Evolutionary conservation across 208 protist genomes (phyloP).

Genomic region (Crithidia sp.): DNA sequence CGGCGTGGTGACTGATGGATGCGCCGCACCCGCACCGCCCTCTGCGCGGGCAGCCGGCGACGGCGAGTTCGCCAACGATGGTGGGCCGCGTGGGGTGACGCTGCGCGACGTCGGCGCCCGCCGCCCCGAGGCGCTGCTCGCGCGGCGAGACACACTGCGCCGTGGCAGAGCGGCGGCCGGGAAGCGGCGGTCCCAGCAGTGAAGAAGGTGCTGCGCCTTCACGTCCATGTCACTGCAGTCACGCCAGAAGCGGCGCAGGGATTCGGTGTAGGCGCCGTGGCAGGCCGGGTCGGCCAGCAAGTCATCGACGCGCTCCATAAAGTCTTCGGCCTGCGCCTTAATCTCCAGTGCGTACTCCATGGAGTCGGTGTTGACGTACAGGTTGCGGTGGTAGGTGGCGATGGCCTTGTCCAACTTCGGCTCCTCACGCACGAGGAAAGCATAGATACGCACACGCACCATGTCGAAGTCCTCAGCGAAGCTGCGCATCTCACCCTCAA

Average conservation of each 20-base stretch:
- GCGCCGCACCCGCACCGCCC: background rate
- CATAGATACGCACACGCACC: constrained; percentile 71
- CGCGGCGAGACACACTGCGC: constrained; percentile 1
- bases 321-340: constrained; percentile 49
- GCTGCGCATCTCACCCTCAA: constrained; percentile 17
- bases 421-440: constrained; percentile 63
- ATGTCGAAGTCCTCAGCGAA: constrained; percentile 50
- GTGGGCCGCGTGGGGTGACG: constrained; percentile 8
- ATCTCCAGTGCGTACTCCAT: constrained; percentile 60
- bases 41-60: background rate
- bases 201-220: constrained; percentile 46
- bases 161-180: constrained; percentile 23
- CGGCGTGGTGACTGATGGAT: background rate
- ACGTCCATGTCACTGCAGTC: constrained; percentile 61
- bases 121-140: constrained; percentile 5
- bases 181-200: constrained; percentile 32
- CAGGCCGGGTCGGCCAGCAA: constrained; percentile 39
- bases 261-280: constrained; percentile 45
- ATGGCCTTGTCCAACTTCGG: constrained; percentile 46
- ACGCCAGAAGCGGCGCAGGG: constrained; percentile 53
- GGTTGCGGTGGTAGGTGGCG: constrained; percentile 43
- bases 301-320: constrained; percentile 54
- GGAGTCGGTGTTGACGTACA: constrained; percentile 44
- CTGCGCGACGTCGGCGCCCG: constrained; percentile 21
- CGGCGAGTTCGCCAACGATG: background rate